Evolutionary conservation across 192 early-diverging fungal species (phyloP), one percentile per base, ranked within the genome.

Genomic region (Dissophora ornata): DNA sequence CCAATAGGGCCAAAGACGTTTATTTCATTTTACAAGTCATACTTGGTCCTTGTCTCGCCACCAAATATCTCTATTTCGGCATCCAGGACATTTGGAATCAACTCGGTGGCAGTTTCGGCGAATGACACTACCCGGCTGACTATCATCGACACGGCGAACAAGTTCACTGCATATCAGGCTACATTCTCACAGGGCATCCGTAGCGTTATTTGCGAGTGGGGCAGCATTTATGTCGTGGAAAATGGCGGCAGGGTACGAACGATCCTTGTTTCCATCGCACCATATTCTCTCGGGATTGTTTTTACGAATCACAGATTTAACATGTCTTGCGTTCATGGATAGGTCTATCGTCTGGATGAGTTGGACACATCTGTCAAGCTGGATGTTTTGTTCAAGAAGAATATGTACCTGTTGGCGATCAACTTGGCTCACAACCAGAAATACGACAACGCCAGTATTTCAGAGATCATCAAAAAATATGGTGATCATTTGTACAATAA

Each of bases 401-500:
- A 97, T 73, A 83, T 97, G 81, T 97, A 96, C 71, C 84, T 89
- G 6, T 81, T 97, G 19, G 94, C 97, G 0, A 90, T 98, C 54
- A 93, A 92, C 68, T 77, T 98, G 63, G 95, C 90, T 0, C 90
- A 93, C 67, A 90, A 88, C 69, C 87, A 87, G 66, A 90, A 90
- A 57, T 94, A 90, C 66, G 93, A 96, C 66, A 84, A 90, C 62
- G 88, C 87, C 3, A 96, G 90, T 47, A 85, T 97, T 42, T 88
- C 95, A 0, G 96, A 97, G 28, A 97, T 99, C 32, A 94, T 96
- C 84, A 95, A 92, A 71, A 90, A 91, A 44, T 95, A 98, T 64
- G 97, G 92, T 6, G 97, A 99, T 80, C 93, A 93, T 85, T 85
- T 98, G n/a, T 98, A 98, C 79, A 78, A 68, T 80, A 93, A 93